Evolutionary conservation across 2,329 filamentous ascomycete genomes (phyloP).

Genomic region (Myrmaecium sp.): DNA sequence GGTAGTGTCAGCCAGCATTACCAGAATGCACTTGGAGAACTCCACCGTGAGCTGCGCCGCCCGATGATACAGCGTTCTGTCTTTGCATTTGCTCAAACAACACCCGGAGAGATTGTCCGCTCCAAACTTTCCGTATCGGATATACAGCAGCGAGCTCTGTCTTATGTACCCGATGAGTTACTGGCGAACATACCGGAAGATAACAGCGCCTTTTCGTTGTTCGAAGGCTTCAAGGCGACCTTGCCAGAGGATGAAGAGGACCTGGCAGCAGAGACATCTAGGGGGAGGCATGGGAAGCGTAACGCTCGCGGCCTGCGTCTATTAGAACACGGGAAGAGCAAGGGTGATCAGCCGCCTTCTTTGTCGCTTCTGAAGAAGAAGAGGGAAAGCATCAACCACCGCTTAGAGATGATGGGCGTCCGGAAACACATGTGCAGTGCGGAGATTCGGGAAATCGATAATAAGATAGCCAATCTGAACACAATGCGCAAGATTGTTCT

Average conservation of each 20-base stretch:
- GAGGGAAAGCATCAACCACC: slow-evolving; percentile 61
- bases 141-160: slow-evolving; percentile 83
- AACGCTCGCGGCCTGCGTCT: slow-evolving; percentile 62
- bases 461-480: slow-evolving; percentile 84
- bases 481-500: slow-evolving; percentile 86
- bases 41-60: slow-evolving; percentile 74
- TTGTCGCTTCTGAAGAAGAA: slow-evolving; percentile 64
- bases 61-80: slow-evolving; percentile 76
- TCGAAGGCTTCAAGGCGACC: slow-evolving; percentile 89
- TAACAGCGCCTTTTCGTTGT: slow-evolving; percentile 76
- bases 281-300: slow-evolving; percentile 48
- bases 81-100: slow-evolving; percentile 79
- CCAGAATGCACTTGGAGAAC: slow-evolving; percentile 70
- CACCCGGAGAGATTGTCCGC: slow-evolving; percentile 84
- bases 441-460: slow-evolving; percentile 92
- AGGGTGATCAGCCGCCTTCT: slow-evolving; percentile 45
- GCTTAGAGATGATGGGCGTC: slow-evolving; percentile 77
- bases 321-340: no score
- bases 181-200: slow-evolving; percentile 76
- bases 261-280: slow-evolving; percentile 42
- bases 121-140: slow-evolving; percentile 79
- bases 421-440: slow-evolving; percentile 96
- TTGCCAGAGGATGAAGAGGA: slow-evolving; percentile 52
- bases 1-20: slow-evolving; percentile 49
- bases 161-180: slow-evolving; percentile 78